Base-by-base conservation (phyloP, 805 yeast species). In the Pichia scutulata region DNA sequence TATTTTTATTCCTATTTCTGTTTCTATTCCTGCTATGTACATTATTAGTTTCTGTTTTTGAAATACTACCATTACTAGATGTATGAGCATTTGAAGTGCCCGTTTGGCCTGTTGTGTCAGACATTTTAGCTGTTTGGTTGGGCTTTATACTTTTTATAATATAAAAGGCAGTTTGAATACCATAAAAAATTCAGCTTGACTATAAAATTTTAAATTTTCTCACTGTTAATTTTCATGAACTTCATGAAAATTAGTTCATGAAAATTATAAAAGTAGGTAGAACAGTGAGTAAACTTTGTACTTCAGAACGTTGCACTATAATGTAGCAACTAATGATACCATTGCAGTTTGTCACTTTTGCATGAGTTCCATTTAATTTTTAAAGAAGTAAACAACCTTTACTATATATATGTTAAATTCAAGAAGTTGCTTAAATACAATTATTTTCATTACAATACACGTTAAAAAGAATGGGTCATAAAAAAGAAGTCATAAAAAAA, bases 1-100 rank as follows among this genome's bases (percentile, higher is more conserved):
- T 30, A 26, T 19, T 19, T 39, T 44, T 52, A 9, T 43, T 43
- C 12, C 45, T 48, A 5, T 28, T 39, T 13, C 18, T 41, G 19
- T 50, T 46, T 18, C 40, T 50, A 21, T 24, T 50, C 28, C 26
- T 44, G 9, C 28, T 44, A 28, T 33, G 28, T 14, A 21, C 14
- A 13, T 19, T 26, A 21, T 33, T 25, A 40, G 19, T 36, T 14
- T 22, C 48, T 23, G 30, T 1, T 18, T 30, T 30, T 2, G 36
- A 16, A 19, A 19, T 26, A 41, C 9, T 4, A 16, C 10, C 21
- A 39, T 13, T 22, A 16, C 1, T 16, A 7, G 19, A 7, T 1
- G 37, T 42, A 7, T 25, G 4, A 1, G 33, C n/a, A 13, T 18
- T 42, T 42, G 44, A 25, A 4, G 21, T 19, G 7, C 4, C 30